Evolutionary conservation across 495 filamentous ascomycete genomes (phyloP).

Genomic region (Sphaerosporella brunnea): DNA sequence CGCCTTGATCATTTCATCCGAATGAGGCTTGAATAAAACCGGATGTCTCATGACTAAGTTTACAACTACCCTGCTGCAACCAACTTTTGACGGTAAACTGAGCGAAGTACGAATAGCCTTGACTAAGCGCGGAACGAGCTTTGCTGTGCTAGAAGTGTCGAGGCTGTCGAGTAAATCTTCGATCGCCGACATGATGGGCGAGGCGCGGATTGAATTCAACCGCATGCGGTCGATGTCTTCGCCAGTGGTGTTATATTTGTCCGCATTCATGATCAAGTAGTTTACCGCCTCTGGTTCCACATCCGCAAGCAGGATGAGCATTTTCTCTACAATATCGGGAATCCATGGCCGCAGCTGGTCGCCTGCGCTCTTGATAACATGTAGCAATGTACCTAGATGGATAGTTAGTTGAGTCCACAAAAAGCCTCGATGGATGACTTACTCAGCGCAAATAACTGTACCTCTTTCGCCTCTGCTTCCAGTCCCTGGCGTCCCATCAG

Average conservation of each 20-base stretch:
- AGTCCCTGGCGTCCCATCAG: slow-evolving; percentile 74
- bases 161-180: slow-evolving; percentile 76
- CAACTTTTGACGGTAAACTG: slow-evolving; percentile 83
- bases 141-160: slow-evolving; percentile 54
- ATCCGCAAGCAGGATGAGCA: slow-evolving; percentile 63
- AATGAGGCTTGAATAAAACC: slow-evolving; percentile 56
- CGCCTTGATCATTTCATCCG: slow-evolving; percentile 56
- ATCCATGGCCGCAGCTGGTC: slow-evolving; percentile 59
- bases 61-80: slow-evolving; percentile 59
- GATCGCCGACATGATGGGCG: slow-evolving; percentile 87
- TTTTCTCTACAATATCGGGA: slow-evolving; percentile 59
- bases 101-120: slow-evolving; percentile 67
- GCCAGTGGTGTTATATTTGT: slow-evolving; percentile 65
- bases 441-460: slow-evolving; percentile 39
- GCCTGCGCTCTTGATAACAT: slow-evolving; percentile 74
- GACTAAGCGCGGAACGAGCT: slow-evolving; percentile 52
- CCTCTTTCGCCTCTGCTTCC: slow-evolving; percentile 71
- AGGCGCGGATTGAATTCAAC: slow-evolving; percentile 56
- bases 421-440: slow-evolving; percentile 9
- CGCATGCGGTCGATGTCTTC: slow-evolving; percentile 75
- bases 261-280: slow-evolving; percentile 76
- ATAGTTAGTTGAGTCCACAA: too few species aligned
- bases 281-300: slow-evolving; percentile 73
- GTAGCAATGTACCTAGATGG: slow-evolving; percentile 52
- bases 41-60: slow-evolving; percentile 67